Evolutionary conservation across 2,329 filamentous ascomycete species (phyloP), one percentile per base, ranked within the genome.

Genomic region (Helicocarpus griseus): DNA sequence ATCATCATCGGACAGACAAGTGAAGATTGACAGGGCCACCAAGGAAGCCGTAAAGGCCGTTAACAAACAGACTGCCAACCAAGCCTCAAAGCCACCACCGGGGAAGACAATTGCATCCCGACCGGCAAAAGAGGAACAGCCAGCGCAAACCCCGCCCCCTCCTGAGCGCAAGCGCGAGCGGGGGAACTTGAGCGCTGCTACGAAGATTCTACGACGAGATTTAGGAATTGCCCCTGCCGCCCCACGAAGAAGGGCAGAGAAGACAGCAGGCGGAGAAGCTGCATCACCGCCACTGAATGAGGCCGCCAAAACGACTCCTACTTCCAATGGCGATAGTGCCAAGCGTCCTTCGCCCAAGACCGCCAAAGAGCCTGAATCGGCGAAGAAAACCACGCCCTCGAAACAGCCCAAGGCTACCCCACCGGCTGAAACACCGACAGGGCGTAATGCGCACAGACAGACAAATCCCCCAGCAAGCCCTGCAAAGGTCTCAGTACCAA

Each of bases 41-140:
- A 83, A 83, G 57, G 83, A 85, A 54, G 76, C 79, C 14, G 74
- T 80, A 47, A 84, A 82, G 59, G 74, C 76, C 5, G 69, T 78
- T 13, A 80, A 75, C 65, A 70, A 68, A 56, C 61, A 67, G 54
- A 60, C 59, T 36, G 55, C 61, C 52, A 53, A 65, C 65, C 62
- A 74, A 65, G 49, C 57, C 54, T 45, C 56, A 54, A 60, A 63
- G 56, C 56, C 61, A 19, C 56, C 61, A 19, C 56, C 62, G 35
- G 61, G 63, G 52, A 62, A 66, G 48, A 49, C 61, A 38, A 45
- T 57, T 40, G 44, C 60, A 13, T 48, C 53, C 17, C 40, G 57
- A 28, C 53, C 51, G 8, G 19, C 24, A 48, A 57, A 59, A 49
- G 54, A 53, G 22, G 50, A 43, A 19, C 26, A 19, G 24, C 26